Percentiles rank a stretch among this genome's conserved stretches.
Conservation (phyloP, 805 yeast species). For the Ogataea henricii region DNA sequence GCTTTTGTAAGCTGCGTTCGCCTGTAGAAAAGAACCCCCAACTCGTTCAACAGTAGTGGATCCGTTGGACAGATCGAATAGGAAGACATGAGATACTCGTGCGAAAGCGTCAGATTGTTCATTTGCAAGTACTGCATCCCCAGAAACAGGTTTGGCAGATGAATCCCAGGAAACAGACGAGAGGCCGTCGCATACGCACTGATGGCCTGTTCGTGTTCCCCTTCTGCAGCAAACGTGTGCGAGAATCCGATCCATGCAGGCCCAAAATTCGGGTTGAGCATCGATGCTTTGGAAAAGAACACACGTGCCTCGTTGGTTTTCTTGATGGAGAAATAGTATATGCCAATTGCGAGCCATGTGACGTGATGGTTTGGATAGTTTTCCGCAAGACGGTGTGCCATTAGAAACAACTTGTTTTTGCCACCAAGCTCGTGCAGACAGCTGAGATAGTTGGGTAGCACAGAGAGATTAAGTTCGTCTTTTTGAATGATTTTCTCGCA, state of each 20-base stretch:
- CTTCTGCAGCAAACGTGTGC: constrained; percentile 95
- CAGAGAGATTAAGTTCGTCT: constrained; percentile 72
- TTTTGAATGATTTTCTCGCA: constrained; percentile 62
- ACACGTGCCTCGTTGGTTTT: constrained; percentile 82
- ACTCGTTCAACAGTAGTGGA: constrained; percentile 85
- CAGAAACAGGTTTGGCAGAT: constrained; percentile 81
- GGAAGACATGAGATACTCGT: constrained; percentile 79
- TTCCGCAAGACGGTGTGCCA: constrained; percentile 86
- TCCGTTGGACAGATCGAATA: constrained; percentile 79
- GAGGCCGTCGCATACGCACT: constrained; percentile 97
- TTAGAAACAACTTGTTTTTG: constrained; percentile 72
- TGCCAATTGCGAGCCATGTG: constrained; percentile 92
- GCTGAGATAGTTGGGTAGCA: constrained; percentile 77
- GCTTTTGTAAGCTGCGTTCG: constrained; percentile 67
- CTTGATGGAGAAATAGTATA: constrained; percentile 76
- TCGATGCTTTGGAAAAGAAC: constrained; percentile 85
- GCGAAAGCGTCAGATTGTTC: constrained; percentile 79
- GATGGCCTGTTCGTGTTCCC: constrained; percentile 98
- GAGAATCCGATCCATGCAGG: constrained; percentile 99
- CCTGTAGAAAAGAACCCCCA: constrained; percentile 90
- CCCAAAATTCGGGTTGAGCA: constrained; percentile 85
- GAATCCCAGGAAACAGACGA: constrained; percentile 85
- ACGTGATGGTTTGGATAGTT: constrained; percentile 76
- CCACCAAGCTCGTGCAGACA: constrained; percentile 85
- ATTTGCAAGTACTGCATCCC: constrained; percentile 97